Base-by-base conservation (phyloP, 2,329 filamentous ascomycete genomes). In the Ceratocystis eucalypticola region DNA sequence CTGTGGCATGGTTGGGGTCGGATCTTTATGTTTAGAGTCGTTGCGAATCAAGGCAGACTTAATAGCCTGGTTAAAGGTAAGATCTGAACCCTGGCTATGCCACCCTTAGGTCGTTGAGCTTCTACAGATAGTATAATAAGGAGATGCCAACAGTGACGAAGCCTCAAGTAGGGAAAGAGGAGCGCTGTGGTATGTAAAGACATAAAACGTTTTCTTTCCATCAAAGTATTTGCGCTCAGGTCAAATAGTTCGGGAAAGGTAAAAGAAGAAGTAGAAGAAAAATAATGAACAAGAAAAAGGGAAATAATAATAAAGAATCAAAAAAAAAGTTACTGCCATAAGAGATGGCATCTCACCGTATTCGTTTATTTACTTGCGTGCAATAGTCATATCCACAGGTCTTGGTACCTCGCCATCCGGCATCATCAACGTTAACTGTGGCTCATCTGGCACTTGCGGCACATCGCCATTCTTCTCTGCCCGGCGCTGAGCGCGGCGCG, bases 391-490 rank as follows among this genome's bases (percentile, higher is more conserved):
- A 28, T 78, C 77, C 2, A 78, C 76, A 28, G 75, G 73, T 61
- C 79, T 74, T 8, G 79, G 79, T 69, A 74, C 75, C 72, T 82
- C 77, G 17, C 75, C 76, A 65, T 82, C 79, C 46, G 78, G 77
- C 74, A 80, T 78, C 80, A 82, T 82, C 71, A 81, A 74, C 33
- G 75, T 75, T 62, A 79, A 76, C n/a, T 76, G 75, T 64, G 77
- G 78, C 73, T 81, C 79, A 0, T 75, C 75, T 1, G 78, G 77
- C 33, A 79, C 74, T 0, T 77, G 76, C 2, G 78, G 78, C 10
- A 41, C 41, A 55, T 46, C 67, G 10, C 66, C 70, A 15, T 72
- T 70, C 59, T 74, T 73, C 48, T 72, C 68, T 7, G 72, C 72
- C 50, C 75, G 76, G 66, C 77, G 76, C 70, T 78, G 75, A 1